These are phyloP conservation scores for Zymoseptoria pseudotritici DNA, from an alignment of 2,329 filamentous ascomycete genomes.

Conservation along the genomic window DNA sequence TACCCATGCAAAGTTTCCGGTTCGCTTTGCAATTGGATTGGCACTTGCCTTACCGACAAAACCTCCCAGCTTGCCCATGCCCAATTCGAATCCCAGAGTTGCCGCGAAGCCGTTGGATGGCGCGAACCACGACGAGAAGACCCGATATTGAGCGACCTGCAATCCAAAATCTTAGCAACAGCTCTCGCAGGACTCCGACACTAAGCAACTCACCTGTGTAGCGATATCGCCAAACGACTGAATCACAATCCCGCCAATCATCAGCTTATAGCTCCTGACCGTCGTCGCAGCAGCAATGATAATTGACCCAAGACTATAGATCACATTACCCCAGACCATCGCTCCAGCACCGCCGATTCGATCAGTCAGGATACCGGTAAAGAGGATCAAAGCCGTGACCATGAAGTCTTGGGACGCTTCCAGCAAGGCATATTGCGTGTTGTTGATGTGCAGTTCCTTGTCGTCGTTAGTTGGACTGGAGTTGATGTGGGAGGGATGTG, in stretches of 20 bases:
- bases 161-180: neutral
- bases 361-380: conserved; percentile 51
- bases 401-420: conserved; percentile 58
- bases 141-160: conserved; percentile 53
- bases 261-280: conserved; percentile 51
- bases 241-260: conserved; percentile 52
- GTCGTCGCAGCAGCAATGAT: conserved; percentile 52
- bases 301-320: conserved; percentile 52
- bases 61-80: conserved; percentile 53
- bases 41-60: conserved; percentile 55
- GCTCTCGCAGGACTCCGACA: neutral
- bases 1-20: conserved; percentile 54
- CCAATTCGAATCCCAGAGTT: conserved; percentile 53
- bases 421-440: conserved; percentile 52
- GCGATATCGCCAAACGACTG: conserved; percentile 55
- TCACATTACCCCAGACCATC: conserved; percentile 55
- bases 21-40: conserved; percentile 52
- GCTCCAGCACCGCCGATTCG: conserved; percentile 52
- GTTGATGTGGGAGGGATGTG: neutral
- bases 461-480: neutral
- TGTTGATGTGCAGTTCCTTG: conserved; percentile 49
- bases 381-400: conserved; percentile 49
- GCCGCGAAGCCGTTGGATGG: conserved; percentile 56
- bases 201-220: conserved; percentile 37
- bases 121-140: conserved; percentile 59